Base-by-base conservation (phyloP, 176 grass and related monocot species). In the Poa annua region DNA sequence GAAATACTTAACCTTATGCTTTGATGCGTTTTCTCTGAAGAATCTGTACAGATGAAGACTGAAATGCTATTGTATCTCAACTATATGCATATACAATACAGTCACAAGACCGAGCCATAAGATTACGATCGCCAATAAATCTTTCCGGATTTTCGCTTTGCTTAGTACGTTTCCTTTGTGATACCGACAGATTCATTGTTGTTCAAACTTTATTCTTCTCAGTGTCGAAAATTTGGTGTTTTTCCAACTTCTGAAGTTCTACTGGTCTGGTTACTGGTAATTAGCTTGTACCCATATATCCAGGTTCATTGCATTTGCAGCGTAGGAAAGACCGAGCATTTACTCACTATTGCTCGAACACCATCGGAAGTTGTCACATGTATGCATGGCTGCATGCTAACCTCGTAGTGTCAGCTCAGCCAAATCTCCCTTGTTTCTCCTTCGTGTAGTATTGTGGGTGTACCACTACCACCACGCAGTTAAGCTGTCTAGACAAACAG, bases 21-120 rank as follows among this genome's bases (percentile, higher is more conserved):
- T 21, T 44, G 76, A 89, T 68, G 71, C 44, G 35, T 41, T 76
- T 63, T 65, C 5, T 44, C 66, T 7, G 24, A 22, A 77, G 53
- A 76, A 85, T 85, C 63, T 89, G 39, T 12, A 25, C 62, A 71
- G 83, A 85, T 81, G 9, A 73, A 71, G 83, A 85, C 63, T 52
- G 63, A 85, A 81, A 70, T 70, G n/a, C 41, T 69, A 61, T 74
- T 74, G 9, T 26, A 32, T 19, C 1, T 32, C 16, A 72, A 48
- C 25, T 63, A 32, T 63, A 63, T 32, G 60, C 7, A 0, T 72
- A 72, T 22, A 49, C 11, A 32, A 33, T 33, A 60, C 36, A 51
- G 41, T 65, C n/a, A 55, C 34, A 57, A 26, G 13, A 72, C 42
- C 22, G 16, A 75, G 12, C 0, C 15, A 17, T 76, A 70, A 34